Base-by-base conservation (phyloP, 2,329 filamentous ascomycete genomes). In the Cytospora schulzeri region DNA sequence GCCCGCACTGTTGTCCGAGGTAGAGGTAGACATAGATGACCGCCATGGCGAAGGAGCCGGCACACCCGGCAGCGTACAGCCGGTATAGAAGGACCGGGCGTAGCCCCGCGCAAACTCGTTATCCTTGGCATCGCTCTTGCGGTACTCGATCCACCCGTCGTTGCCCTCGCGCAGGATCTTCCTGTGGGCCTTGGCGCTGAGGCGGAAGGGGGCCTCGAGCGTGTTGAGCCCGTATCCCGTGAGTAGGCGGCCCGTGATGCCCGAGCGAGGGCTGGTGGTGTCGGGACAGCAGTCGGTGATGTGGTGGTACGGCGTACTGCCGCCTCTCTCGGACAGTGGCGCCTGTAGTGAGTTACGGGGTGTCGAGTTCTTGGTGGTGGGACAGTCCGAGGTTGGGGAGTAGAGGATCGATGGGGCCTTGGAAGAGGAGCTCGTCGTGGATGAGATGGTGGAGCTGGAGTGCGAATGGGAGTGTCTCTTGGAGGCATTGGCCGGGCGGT, bases 181-280 rank as follows among this genome's bases (percentile, higher is more conserved):
- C 28, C 76, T 75, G 69, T 85, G 83, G n/a, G 83, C 79, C 0
- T 76, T 72, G 0, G 77, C 76, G 1, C 80, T 81, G 56, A 86
- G 81, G 56, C 79, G 80, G 68, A 86, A 84, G 6, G 84, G 84
- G 2, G 78, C 80, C 45, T 77, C 76, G 57, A 84, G 77, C 26
- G 80, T 78, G 48, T 81, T 77, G 19, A 87, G 73, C 1, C 84
- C 84, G 68, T 84, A 84, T 3, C 82, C 84, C 2, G 84, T 83
- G 4, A 86, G 77, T 17, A 86, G 76, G 22, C 83, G 81, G 5
- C 83, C 83, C 7, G 78, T 79, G 66, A 84, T 70, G 11, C 67
- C 70, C 3, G 67, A 69, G 29, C 66, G 68, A 12, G 63, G 64
- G 38, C 68, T 66, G 24, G 66, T 58, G 11, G 67, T 60, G 56